Evolutionary conservation across 2,329 filamentous ascomycete genomes (phyloP).

Genomic region (Xylariaceae sp.): DNA sequence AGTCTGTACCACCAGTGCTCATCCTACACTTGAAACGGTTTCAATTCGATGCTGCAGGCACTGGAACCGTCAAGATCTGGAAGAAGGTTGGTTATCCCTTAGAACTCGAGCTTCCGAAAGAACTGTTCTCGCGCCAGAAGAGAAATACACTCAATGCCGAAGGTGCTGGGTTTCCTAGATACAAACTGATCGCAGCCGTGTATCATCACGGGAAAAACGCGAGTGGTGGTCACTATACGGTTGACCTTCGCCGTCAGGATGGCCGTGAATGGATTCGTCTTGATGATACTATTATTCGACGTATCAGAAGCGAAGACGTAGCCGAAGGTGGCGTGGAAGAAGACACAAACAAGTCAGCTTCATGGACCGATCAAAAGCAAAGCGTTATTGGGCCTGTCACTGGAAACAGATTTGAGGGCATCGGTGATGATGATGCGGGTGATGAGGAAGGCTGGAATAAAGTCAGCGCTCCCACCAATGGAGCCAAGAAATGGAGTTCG

Average conservation of each 20-base stretch:
- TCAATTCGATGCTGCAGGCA: conserved; percentile 84
- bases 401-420: conserved; percentile 76
- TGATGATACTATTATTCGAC: conserved; percentile 89
- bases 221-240: conserved; percentile 94
- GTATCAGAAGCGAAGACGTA: conserved; percentile 86
- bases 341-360: conserved; percentile 65
- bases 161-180: conserved; percentile 75
- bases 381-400: conserved; percentile 43
- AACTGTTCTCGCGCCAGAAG: conserved; percentile 81
- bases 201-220: conserved; percentile 99
- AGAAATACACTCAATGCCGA: conserved; percentile 69
- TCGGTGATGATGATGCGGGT: conserved; percentile 69
- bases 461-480: conserved; percentile 67
- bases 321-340: conserved; percentile 85
- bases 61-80: conserved; percentile 94
- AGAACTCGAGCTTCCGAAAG: conserved; percentile 90
- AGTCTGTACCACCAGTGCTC: conserved; percentile 86
- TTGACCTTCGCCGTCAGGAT: conserved; percentile 94
- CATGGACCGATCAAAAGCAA: conserved; percentile 68
- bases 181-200: conserved; percentile 86
- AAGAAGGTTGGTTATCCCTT: conserved; percentile 96
- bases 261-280: conserved; percentile 95
- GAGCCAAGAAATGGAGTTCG: conserved; percentile 76
- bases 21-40: conserved; percentile 97
- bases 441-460: conserved; percentile 84